Percentiles rank a stretch among this genome's conserved stretches.
These are phyloP conservation scores for Senna tora DNA, from an alignment of 306 rosid genomes.

Conservation along the genomic window DNA sequence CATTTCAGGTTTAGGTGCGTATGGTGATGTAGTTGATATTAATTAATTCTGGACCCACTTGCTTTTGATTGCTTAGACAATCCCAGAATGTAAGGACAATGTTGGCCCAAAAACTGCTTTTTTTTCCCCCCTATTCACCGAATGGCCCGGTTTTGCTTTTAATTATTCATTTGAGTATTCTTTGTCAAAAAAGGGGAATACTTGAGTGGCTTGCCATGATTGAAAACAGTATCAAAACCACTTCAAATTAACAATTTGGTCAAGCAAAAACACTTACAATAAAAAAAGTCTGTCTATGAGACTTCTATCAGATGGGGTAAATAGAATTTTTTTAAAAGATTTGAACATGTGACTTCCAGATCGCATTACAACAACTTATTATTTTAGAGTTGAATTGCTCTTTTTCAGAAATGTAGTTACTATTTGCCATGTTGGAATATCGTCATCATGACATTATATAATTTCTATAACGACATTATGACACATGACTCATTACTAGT, in stretches of 20 bases:
- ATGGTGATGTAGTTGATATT: constrained; percentile 37
- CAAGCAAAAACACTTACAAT: constrained; percentile 28
- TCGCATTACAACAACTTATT: no score
- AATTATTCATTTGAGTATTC: constrained; percentile 43
- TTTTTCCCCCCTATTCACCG: constrained; percentile 55
- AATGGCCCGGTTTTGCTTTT: constrained; percentile 46
- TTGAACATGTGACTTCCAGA: no score
- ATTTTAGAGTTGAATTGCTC: constrained; percentile 3
- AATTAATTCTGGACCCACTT: constrained; percentile 58
- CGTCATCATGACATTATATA: constrained; percentile 5
- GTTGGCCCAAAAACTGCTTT: constrained; percentile 56
- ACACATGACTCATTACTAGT: constrained; percentile 1
- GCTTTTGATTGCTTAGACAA: constrained; percentile 49
- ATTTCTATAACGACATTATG: constrained; percentile 3
- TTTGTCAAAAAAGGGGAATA: constrained; percentile 63
- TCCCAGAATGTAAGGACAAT: constrained; percentile 49
- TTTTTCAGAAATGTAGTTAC: constrained; percentile 29
- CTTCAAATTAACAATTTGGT: constrained; percentile 33
- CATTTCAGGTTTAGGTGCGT: constrained; percentile 45
- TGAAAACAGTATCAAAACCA: constrained; percentile 40
- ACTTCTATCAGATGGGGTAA: no score
- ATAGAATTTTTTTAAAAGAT: no score
- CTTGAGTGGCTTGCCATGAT: constrained; percentile 47
- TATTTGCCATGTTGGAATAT: background rate
- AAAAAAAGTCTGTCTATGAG: no score